Evolutionary conservation across 139 green algal species (phyloP), one percentile per base, ranked within the genome.

Genomic region (Chlamydomonas sp.): DNA sequence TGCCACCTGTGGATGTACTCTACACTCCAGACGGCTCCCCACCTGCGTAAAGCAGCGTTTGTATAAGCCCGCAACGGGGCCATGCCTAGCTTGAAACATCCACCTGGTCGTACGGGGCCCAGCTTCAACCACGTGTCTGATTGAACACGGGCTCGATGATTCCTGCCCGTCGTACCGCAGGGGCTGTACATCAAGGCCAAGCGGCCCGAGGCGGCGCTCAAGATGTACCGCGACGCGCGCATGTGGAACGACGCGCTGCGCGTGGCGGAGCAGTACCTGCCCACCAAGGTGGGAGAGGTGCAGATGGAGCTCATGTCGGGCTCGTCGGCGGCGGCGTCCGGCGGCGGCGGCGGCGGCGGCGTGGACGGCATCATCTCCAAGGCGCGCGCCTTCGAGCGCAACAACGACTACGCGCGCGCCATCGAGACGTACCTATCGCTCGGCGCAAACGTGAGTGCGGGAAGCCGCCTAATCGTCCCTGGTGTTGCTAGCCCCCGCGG

Each of bases 351-450:
- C 68, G 63, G 58, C 9, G 66, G 67, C 59, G 49, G 59, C 20
- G 49, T 86, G 14, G 88, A 93, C 49, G 77, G 64, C 4, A 81
- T 91, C 66, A 77, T 96, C 58, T 77, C 88, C 57, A 93, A 93
- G 76, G 93, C 93, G 2, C 82, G 89, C 67, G 91, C 88, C n/a
- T 93, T 93, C 66, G 91, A 97, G 90, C 85, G 83, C 7, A 90
- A 90, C 84, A 93, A 95, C 14, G 92, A 97, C 85, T 97, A 93
- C 75, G 86, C 90, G 8, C 87, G 91, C 57, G 96, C 96, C 20
- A 96, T 98, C n/a, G 96, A 98, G 59, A 86, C 91, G 5, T 98
- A 97, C 90, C 90, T 98, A 31, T 92, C 89, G 2, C 62, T 97
- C 59, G 92, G 89, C 12, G 63, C 74, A 0, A 61, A 87, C 63